These are phyloP conservation scores for Aspergillus piperis DNA, from an alignment of 2,329 filamentous ascomycete genomes.

Conservation along the genomic window DNA sequence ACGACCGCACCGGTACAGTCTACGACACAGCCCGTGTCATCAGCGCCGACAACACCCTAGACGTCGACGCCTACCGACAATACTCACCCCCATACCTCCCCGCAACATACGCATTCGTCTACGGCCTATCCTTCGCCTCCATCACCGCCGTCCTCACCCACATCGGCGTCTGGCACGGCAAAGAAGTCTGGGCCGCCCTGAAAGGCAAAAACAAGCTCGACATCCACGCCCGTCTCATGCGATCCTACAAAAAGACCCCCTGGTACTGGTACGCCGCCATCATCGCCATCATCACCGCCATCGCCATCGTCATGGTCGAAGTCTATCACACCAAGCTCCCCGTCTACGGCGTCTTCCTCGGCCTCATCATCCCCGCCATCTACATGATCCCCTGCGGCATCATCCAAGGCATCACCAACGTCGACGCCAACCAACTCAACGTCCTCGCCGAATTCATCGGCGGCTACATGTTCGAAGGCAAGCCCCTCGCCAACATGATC, in stretches of 20 bases:
- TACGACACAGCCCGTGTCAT: constrained; percentile 64
- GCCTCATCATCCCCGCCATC: constrained; percentile 43
- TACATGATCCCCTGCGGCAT: constrained; percentile 50
- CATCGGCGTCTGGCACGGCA: constrained; percentile 31
- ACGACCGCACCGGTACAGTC: constrained; percentile 59
- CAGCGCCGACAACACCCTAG: constrained; percentile 54
- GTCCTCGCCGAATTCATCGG: constrained; percentile 49
- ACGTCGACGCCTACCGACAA: constrained; percentile 60
- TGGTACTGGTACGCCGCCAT: constrained; percentile 47
- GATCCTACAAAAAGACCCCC: constrained; percentile 40
- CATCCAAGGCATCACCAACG: constrained; percentile 48
- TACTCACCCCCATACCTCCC: constrained; percentile 66
- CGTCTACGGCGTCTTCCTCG: constrained; percentile 46
- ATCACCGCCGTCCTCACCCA: constrained; percentile 53
- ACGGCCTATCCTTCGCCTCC: constrained; percentile 65
- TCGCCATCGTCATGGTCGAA: constrained; percentile 39
- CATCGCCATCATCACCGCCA: constrained; percentile 31
- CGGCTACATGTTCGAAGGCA: constrained; percentile 48
- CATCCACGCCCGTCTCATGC: constrained; percentile 46
- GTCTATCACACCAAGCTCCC: constrained; percentile 48
- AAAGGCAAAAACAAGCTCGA: constrained; percentile 43
- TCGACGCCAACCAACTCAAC: constrained; percentile 48
- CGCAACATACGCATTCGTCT: constrained; percentile 54
- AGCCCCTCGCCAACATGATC: constrained; percentile 35
- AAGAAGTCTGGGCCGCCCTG: constrained; percentile 32